phyloP scores from a whole-genome alignment of 768 basidiomycete genomes.

The Exidia glandulosa region DNA sequence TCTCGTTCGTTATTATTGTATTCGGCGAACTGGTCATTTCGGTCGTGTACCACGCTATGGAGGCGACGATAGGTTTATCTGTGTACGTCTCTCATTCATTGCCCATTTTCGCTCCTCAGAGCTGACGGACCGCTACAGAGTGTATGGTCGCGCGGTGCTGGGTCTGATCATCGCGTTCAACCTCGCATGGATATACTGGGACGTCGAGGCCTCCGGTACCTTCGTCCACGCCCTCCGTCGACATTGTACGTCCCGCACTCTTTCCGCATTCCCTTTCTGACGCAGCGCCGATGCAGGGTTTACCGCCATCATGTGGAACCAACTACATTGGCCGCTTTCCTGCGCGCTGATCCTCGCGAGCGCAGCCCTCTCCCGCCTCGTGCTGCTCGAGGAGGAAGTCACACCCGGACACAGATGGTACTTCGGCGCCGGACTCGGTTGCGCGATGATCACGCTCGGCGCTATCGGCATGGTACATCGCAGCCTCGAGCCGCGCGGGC shows the following conservation, averaged over 20 bases:
- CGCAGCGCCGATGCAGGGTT: background rate
- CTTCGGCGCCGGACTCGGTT: slow-evolving; percentile 16
- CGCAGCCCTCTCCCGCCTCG: slow-evolving; percentile 12
- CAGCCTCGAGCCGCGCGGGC: slow-evolving; percentile 5
- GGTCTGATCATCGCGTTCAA: slow-evolving; percentile 6
- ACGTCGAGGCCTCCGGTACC: background rate
- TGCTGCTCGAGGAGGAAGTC: slow-evolving; percentile 8
- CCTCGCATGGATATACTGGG: slow-evolving; percentile 6
- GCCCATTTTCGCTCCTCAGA: background rate
- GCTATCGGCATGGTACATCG: slow-evolving; percentile 13
- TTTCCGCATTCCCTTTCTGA: background rate
- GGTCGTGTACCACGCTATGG: slow-evolving; percentile 6
- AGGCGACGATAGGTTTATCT: background rate
- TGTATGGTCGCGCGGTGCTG: slow-evolving; percentile 4
- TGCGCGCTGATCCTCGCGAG: slow-evolving; percentile 15
- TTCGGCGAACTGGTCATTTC: slow-evolving; percentile 11
- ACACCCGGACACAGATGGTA: slow-evolving; percentile 9
- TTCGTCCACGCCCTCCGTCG: slow-evolving; percentile 6
- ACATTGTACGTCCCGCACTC: background rate
- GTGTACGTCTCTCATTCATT: background rate
- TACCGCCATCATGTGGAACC: slow-evolving; percentile 5
- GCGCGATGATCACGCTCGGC: slow-evolving; percentile 10
- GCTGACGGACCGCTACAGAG: background rate
- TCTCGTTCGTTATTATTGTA: slow-evolving; percentile 22
- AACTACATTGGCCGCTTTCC: slow-evolving; percentile 17